Evolutionary conservation across 2,329 filamentous ascomycete genomes (phyloP), one percentile per base, ranked within the genome.

Genomic region (Tolypocladium cylindrosporum): DNA sequence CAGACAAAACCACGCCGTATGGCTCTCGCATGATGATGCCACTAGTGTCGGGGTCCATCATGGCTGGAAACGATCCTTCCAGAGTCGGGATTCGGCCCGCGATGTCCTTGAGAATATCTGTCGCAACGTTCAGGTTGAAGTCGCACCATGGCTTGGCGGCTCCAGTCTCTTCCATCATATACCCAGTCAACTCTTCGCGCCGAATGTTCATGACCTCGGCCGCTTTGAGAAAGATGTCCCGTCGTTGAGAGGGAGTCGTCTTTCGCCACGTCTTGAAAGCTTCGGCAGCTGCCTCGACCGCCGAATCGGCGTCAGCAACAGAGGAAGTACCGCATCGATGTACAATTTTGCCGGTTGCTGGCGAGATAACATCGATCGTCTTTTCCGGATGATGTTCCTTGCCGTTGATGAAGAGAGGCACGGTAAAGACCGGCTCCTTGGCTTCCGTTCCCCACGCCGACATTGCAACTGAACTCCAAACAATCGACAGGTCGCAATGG

Each of bases 1-100:
- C 91, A 3, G 84, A 86, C 37, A 95, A 74, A 19, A 92, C 79
- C 9, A 94, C 90, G 1, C 91, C 91, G 64, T 84, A 91, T 0
- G 91, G 90, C 71, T 92, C 88, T 67, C 85, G 87, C 62, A 86
- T 72, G 4, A 95, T 74, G 63, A 94, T 75, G 0, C 85, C 89
- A 27, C 60, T 76, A 34, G 67, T 64, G 37, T 63, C 61, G 3
- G 70, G 64, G 39, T 72, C 68, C 39, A 59, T 60, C 3, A 69
- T 64, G 10, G 64, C 53, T 11, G 77, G 72, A 36, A 77, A 71
- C 8, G 66, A 68, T 7, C 74, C 77, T 58, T 69, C 65, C 11
- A 77, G 55, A 13, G 70, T 68, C 13, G 67, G 63, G 27, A 80
- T 72, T 16, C 75, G 70, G 2, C 75, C 76, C 1, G 76, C 78